phyloP scores from a whole-genome alignment of 768 basidiomycete genomes.

The Tricholoma sp. region DNA sequence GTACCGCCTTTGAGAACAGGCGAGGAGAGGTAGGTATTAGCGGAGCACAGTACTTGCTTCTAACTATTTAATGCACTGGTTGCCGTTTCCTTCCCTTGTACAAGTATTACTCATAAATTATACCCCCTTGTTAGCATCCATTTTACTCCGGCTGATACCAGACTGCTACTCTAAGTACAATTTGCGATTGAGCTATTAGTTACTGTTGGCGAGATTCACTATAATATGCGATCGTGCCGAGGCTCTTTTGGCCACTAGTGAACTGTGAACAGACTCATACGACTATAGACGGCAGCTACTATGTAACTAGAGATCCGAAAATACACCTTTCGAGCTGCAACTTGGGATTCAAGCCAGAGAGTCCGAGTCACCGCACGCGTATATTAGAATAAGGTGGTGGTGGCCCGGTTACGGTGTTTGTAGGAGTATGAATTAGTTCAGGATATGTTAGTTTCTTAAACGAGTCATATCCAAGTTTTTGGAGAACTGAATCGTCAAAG shows the following conservation, averaged over 20 bases:
- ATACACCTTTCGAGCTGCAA: background rate
- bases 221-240: too few relatives aligned
- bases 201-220: background rate
- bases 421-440: background rate
- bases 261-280: too few relatives aligned
- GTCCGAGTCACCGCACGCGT: background rate
- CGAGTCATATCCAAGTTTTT: constrained; percentile 10
- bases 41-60: background rate
- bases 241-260: too few relatives aligned
- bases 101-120: background rate
- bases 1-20: constrained; percentile 17
- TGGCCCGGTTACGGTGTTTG: background rate
- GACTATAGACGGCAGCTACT: too few relatives aligned
- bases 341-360: background rate
- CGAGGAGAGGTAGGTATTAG: background rate
- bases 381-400: background rate
- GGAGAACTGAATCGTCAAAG: constrained; percentile 20
- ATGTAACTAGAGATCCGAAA: too few relatives aligned
- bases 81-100: background rate
- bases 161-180: background rate
- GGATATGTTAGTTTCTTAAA: constrained; percentile 15
- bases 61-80: background rate
- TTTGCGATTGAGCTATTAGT: background rate
- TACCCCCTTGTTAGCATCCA: background rate
- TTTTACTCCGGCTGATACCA: background rate